phyloP scores from a whole-genome alignment of 371 early-diverging fungal genomes.

The Rhizopus sp. region DNA sequence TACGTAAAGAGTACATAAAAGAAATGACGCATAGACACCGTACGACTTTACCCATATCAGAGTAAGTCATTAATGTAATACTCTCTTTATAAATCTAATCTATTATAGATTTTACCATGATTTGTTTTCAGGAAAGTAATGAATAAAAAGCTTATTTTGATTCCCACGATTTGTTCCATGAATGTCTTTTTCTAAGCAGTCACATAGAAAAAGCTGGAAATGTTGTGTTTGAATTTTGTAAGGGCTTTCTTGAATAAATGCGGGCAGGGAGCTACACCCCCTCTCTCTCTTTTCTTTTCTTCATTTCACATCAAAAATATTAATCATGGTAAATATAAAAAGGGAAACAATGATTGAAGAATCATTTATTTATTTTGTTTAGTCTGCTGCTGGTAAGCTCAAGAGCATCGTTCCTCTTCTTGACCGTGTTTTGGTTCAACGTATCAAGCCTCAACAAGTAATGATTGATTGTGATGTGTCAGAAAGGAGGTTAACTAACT shows the following conservation, averaged over 20 bases:
- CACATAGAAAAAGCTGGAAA: conserved; percentile 7
- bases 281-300: conserved; percentile 4
- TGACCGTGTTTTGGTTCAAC: conserved; percentile 96
- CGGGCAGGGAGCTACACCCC: not conserved
- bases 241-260: not conserved
- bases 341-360: not conserved
- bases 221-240: conserved; percentile 8
- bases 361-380: not conserved
- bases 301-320: not conserved
- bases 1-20: conserved; percentile 61
- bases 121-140: conserved; percentile 2
- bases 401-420: conserved; percentile 76
- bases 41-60: conserved; percentile 48
- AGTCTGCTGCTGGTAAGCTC: conserved; percentile 46
- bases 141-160: not conserved
- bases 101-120: conserved; percentile 11
- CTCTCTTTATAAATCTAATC: not conserved
- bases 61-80: conserved; percentile 24
- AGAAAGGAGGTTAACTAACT: not conserved
- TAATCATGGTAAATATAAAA: conserved; percentile 7
- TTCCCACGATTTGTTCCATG: not conserved
- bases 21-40: conserved; percentile 58
- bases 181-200: not conserved
- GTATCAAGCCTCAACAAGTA: conserved; percentile 94
- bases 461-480: not conserved